Evolutionary conservation across 2,329 filamentous ascomycete genomes (phyloP), one percentile per base, ranked within the genome.

Genomic region (Verruconis gallopava): DNA sequence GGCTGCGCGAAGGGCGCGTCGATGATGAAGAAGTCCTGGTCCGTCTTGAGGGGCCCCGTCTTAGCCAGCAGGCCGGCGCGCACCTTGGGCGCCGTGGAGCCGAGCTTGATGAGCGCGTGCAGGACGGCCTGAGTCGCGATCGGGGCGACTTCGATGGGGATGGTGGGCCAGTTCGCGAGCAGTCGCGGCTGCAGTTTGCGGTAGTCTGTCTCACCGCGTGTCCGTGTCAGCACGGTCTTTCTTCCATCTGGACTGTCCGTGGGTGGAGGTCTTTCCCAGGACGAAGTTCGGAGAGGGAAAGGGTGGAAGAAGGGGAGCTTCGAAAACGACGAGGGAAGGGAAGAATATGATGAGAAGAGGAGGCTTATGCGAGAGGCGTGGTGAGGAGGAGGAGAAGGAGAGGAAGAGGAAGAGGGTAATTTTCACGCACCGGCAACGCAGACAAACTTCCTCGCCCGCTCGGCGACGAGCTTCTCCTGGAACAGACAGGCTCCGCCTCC

Each of bases 401-500:
- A 32, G 33, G 28, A 13, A 30, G 11, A 14, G 5, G 13, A 19
- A 4, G 38, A 40, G 21, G 19, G 15, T 20, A 1, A 20, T n/a
- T n/a, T n/a, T n/a, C n/a, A 61, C 71, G 54, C 62, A 84, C 79
- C 81, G 44, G 85, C 85, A 44, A 93, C 85, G 53, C 84, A 89
- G 48, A 95, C 72, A 55, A 95, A 94, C 57, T 84, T 83, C 62
- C 77, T 82, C 3, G 85, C 81, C 38, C 81, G 75, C 46, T 85
- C 76, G 4, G 88, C 88, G 3, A 98, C 88, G 25, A 98, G 71
- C 68, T 98, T 98, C 66, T 98, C 91, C 62, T 96, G 91, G 67
- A 94, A 93, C 44, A 96, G 66, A 63, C 91, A 98, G n/a, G 86
- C 91, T 45, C 91, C 91, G 38, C 91, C 91, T 42, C 91, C 91